A percentile compares a stretch with the other conserved stretches of the same genome.
phyloP scores from a whole-genome alignment of 139 green algal genomes.

The Trebouxia sp. region DNA sequence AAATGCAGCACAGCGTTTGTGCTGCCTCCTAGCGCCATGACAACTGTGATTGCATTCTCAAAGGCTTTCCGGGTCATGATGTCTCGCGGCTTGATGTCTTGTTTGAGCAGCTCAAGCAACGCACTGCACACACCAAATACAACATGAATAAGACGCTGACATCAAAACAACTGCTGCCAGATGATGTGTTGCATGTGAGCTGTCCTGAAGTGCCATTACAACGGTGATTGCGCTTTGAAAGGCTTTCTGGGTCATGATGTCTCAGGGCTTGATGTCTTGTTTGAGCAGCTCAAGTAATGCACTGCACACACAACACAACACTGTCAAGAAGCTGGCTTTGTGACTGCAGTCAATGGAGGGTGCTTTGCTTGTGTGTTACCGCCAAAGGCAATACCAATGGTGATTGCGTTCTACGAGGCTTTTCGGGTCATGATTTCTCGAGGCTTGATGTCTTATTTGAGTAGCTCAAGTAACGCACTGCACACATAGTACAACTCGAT shows the following conservation, averaged over 20 bases:
- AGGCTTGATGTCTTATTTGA: constrained; percentile 91
- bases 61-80: constrained; percentile 96
- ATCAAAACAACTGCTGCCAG: no score
- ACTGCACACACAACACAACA: no score
- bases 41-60: constrained; percentile 93
- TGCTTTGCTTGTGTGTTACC: no score
- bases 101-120: constrained; percentile 83
- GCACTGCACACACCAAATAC: constrained; percentile 47
- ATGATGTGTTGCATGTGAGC: constrained; percentile 98
- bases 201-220: constrained; percentile 91
- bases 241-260: constrained; percentile 94
- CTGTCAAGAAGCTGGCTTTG: no score
- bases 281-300: constrained; percentile 85
- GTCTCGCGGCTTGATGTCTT: constrained; percentile 92
- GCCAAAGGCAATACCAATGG: constrained; percentile 87
- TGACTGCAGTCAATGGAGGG: no score
- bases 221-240: constrained; percentile 97
- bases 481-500: no score
- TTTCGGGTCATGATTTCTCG: constrained; percentile 94
- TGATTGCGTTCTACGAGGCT: constrained; percentile 97
- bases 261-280: constrained; percentile 88
- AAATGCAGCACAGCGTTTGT: constrained; percentile 95
- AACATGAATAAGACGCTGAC: no score
- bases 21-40: constrained; percentile 93
- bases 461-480: constrained; percentile 80